phyloP scores from a whole-genome alignment of 345 rosid species.

The Gynandropsis gynandra region DNA sequence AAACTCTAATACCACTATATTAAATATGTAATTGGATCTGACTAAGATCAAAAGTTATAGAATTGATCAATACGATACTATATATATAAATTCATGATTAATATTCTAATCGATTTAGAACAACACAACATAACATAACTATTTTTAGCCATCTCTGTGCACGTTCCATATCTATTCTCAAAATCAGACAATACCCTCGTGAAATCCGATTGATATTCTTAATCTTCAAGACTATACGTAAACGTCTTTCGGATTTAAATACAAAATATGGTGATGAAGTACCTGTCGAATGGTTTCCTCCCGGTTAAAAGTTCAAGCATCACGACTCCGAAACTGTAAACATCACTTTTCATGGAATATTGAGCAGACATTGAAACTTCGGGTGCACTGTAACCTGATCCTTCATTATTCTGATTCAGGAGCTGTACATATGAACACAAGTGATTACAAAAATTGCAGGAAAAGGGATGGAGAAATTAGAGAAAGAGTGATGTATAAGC shows the following conservation, averaged over 20 bases:
- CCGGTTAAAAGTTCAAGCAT: conserved; percentile 97
- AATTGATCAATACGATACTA: no score
- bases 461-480: not conserved
- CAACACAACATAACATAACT: no score
- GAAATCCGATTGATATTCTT: no score
- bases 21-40: no score
- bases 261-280: conserved; percentile 7
- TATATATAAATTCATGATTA: no score
- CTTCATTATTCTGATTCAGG: conserved; percentile 51
- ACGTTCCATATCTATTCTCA: no score
- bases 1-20: no score
- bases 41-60: no score
- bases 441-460: conserved; percentile 6
- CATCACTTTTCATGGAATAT: conserved; percentile 80
- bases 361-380: conserved; percentile 93
- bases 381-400: conserved; percentile 73
- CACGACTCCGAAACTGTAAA: conserved; percentile 91
- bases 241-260: not conserved
- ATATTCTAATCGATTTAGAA: no score
- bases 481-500: not conserved
- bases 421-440: conserved; percentile 36
- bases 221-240: not conserved
- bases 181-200: no score
- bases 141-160: no score
- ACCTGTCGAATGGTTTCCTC: conserved; percentile 96